Base-by-base conservation (phyloP, 371 early-diverging fungal genomes). In the Mucor sp. region DNA sequence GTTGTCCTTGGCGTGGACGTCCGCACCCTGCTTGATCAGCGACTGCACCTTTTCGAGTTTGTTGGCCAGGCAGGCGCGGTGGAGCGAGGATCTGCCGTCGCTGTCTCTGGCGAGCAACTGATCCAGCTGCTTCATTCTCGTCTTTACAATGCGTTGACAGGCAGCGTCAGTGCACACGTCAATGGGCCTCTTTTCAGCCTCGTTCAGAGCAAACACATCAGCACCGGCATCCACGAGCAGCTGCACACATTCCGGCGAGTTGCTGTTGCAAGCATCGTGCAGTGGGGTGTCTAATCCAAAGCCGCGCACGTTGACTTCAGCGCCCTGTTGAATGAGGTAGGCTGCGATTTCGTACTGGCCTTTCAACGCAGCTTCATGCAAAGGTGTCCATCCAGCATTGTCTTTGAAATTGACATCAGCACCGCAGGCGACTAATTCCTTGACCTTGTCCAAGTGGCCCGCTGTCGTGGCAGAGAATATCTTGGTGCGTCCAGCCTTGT, bases 241-340 rank as follows among this genome's bases (percentile, higher is more conserved):
- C 58, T 85, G 75, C 5, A 90, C 89, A 62, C 82, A 79, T 23
- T 87, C 86, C 9, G 80, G 65, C 47, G 87, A 85, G 0, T 90
- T 91, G 67, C 90, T 89, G 37, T 89, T 77, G 27, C 89, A 84
- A 11, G 94, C 94, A 77, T 93, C 94, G 76, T 94, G 95, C 32
- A 95, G 64, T 15, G 96, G 89, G 9, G 94, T 92, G 53, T 89
- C 89, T 48, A 87, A 82, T 57, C 90, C 89, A 41, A 80, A 76
- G 28, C 89, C 90, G 48, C 80, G 69, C 0, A 83, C 85, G 67
- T 91, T 87, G 47, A 91, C 80, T 61, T 89, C 85, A 1, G 87
- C 87, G 9, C 81, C 79, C 32, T 76, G 77, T 50, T 78, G 67
- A 9, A 91, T 75, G 32, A 93, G 75, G 47, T 79, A 83, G 58